These are phyloP conservation scores for Neurospora crassa DNA, from an alignment of 2,329 filamentous ascomycete genomes.

Conservation along the genomic window DNA sequence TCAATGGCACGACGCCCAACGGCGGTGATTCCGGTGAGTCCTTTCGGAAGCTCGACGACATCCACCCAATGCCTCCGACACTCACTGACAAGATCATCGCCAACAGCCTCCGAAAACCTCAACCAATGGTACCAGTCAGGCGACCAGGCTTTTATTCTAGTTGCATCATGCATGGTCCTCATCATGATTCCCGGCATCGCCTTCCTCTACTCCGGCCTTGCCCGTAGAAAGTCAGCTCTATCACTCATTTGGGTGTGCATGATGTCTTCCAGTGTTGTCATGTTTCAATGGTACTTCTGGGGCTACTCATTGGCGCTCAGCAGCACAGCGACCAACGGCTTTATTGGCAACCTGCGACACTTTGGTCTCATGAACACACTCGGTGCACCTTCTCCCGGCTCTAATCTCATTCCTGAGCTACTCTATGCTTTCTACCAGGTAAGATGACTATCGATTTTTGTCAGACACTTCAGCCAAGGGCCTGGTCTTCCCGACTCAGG, in stretches of 20 bases:
- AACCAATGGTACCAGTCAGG: slow-evolving; percentile 94
- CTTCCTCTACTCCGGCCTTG: slow-evolving; percentile 94
- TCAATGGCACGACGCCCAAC: slow-evolving; percentile 54
- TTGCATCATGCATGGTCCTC: slow-evolving; percentile 85
- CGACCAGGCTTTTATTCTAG: slow-evolving; percentile 88
- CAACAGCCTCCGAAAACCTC: slow-evolving; percentile 67
- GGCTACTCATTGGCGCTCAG: slow-evolving; percentile 94
- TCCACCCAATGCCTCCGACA: not conserved
- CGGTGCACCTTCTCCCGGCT: slow-evolving; percentile 76
- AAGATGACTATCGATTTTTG: slow-evolving; percentile 17
- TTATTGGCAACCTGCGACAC: slow-evolving; percentile 82
- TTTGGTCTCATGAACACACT: slow-evolving; percentile 84
- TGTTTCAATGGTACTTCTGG: slow-evolving; percentile 99
- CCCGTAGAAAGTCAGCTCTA: slow-evolving; percentile 93
- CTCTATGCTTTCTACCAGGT: slow-evolving; percentile 93
- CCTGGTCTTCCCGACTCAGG: not conserved
- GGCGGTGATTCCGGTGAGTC: slow-evolving; percentile 73
- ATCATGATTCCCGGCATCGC: slow-evolving; percentile 95
- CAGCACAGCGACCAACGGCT: slow-evolving; percentile 69
- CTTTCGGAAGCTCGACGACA: not conserved
- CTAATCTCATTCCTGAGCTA: slow-evolving; percentile 77
- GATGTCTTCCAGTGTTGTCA: slow-evolving; percentile 82
- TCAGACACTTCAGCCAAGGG: not conserved
- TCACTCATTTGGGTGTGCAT: slow-evolving; percentile 97
- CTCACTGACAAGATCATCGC: slow-evolving; percentile 9